Percentiles rank a stretch among this genome's conserved stretches.
These are phyloP conservation scores for Malus hybrid DNA, from an alignment of 331 rosid genomes.

Conservation along the genomic window DNA sequence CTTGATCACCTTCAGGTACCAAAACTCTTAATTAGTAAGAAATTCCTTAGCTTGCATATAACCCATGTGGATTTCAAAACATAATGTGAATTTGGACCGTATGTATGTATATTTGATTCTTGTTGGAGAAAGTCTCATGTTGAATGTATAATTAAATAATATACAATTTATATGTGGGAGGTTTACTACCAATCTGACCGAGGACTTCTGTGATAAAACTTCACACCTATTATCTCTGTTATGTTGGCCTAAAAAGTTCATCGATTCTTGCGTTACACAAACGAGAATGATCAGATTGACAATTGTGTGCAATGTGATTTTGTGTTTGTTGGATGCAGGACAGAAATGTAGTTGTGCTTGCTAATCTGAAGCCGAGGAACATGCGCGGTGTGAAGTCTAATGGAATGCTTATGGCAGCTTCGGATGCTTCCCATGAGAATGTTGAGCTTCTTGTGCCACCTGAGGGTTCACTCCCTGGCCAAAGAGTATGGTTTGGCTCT, in stretches of 20 bases:
- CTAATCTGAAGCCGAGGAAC: constrained; percentile 87
- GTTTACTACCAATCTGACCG: neutral
- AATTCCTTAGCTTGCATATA: neutral
- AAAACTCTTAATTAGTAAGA: neutral
- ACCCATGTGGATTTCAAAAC: neutral
- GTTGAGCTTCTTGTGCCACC: constrained; percentile 93
- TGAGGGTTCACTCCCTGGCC: constrained; percentile 66
- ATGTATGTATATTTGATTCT: too few relatives aligned
- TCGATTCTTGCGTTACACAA: neutral
- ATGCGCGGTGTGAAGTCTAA: constrained; percentile 90
- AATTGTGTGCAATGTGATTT: neutral
- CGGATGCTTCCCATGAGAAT: constrained; percentile 69
- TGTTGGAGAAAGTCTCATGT: neutral
- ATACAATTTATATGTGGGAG: neutral
- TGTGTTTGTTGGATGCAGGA: constrained; percentile 33
- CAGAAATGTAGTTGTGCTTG: constrained; percentile 61
- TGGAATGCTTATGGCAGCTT: constrained; percentile 99
- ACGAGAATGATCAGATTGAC: neutral
- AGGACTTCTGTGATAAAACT: neutral
- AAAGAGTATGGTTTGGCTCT: constrained; percentile 90
- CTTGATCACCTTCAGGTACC: constrained; percentile 70
- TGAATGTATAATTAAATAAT: too few relatives aligned
- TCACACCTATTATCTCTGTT: neutral
- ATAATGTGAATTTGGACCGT: neutral
- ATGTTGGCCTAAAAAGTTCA: neutral